Evolutionary conservation across 1,139 yeast species (phyloP), one percentile per base, ranked within the genome.

Genomic region (Protomyces gravidus): DNA sequence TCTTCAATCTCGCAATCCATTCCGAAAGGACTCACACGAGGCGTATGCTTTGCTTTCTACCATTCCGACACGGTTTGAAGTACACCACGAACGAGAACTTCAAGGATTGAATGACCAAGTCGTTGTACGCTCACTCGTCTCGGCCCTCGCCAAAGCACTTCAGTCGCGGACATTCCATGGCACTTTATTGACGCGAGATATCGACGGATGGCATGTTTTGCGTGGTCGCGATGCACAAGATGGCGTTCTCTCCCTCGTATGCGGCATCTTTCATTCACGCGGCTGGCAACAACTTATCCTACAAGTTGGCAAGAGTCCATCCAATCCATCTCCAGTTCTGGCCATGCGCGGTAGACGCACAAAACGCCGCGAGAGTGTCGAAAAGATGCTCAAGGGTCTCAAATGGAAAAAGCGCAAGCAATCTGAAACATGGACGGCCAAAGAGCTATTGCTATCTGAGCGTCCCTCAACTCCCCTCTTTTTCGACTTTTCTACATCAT

Each of bases 341-440:
- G 42, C 42, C 9, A 15, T 36, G 17, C 42, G 42, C 21, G 42
- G 42, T 2, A 19, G 17, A 7, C 42, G 42, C 21, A 36, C 42
- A 36, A 36, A 36, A 36, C 42, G 42, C 11, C 42, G 42, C 42
- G 42, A 17, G 11, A 36, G 42, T 36, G 42, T 36, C 42, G 42
- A 36, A 15, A 17, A n/a, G 21, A 36, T 36, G 42, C 42, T 36
- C 42, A 36, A 15, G 42, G 21, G 21, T 15, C 9, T 36, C 42
- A 36, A 36, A 19, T 23, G 21, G 17, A 36, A 36, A 36, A 6
- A 19, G 2, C 40, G 42, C 21, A 17, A 15, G 3, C 17, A 13
- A 9, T 13, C 11, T 4, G 36, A 13, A 30, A 17, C 25, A 17
- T 36, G 42, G 42, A 36, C 42, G 23, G 42, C 23, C 21, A 36